Evolutionary conservation across 306 rosid species (phyloP).

Genomic region (Corylus americana): DNA sequence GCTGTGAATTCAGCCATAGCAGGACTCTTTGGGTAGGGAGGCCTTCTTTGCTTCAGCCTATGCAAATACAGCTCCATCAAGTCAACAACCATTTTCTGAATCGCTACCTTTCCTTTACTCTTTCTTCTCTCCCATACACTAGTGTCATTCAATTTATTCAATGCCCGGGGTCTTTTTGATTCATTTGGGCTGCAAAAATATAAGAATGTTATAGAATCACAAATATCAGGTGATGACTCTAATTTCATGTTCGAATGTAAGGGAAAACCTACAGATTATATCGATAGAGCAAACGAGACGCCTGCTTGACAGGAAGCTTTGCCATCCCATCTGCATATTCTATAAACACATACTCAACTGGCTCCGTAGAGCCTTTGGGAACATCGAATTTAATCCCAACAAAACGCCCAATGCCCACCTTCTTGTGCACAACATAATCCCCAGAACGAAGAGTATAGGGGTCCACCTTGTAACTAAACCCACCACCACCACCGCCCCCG

Average conservation of each 20-base stretch:
- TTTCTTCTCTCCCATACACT: conserved; percentile 79
- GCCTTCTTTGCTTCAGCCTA: conserved; percentile 85
- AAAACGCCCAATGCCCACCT: conserved; percentile 89
- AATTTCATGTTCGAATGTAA: neutral
- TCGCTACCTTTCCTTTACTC: conserved; percentile 83
- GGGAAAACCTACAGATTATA: conserved; percentile 68
- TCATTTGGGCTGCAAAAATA: conserved; percentile 75
- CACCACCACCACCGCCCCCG: conserved; percentile 33
- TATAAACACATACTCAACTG: conserved; percentile 77
- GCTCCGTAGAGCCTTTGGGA: conserved; percentile 48
- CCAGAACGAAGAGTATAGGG: conserved; percentile 87
- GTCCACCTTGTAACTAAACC: conserved; percentile 66
- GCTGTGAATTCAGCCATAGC: conserved; percentile 56
- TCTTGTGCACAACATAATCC: conserved; percentile 90
- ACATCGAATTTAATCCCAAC: conserved; percentile 79
- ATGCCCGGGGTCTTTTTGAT: conserved; percentile 66
- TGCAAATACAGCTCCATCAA: conserved; percentile 93
- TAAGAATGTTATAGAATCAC: neutral
- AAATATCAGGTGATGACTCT: neutral
- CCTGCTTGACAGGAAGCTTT: conserved; percentile 84
- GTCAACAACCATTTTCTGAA: conserved; percentile 97
- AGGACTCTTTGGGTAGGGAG: conserved; percentile 61
- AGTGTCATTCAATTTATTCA: conserved; percentile 84
- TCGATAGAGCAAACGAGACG: conserved; percentile 89
- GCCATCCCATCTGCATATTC: conserved; percentile 98